phyloP scores from a whole-genome alignment of 257 asterid genomes.

The Lithospermum erythrorhizon region DNA sequence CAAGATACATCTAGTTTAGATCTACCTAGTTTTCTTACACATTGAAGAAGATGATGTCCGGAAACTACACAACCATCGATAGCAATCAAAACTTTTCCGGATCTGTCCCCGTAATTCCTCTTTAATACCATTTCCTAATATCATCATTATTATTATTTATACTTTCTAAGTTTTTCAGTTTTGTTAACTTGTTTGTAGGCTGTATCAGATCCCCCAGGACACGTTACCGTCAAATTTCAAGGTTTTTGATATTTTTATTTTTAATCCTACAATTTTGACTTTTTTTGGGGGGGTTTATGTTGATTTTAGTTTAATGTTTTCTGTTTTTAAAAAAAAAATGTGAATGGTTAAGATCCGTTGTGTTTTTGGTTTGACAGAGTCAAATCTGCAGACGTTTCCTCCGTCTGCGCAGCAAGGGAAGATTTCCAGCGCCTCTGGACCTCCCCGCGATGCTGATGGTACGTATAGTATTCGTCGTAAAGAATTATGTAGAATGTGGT shows the following conservation, averaged over 20 bases:
- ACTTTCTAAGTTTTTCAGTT: conserved; percentile 16
- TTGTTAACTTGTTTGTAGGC: conserved; percentile 3
- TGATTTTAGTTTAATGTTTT: too few relatives aligned
- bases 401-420: conserved; percentile 76
- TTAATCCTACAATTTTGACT: too few relatives aligned
- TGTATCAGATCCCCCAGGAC: conserved; percentile 31
- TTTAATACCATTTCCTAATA: background rate
- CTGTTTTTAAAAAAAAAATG: too few relatives aligned
- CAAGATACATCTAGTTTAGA: too few relatives aligned
- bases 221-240: background rate
- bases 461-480: conserved; percentile 6
- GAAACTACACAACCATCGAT: conserved; percentile 76
- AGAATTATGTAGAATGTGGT: background rate
- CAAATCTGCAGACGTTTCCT: conserved; percentile 93
- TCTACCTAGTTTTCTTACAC: too few relatives aligned
- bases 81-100: conserved; percentile 70
- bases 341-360: background rate
- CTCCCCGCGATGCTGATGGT: conserved; percentile 99
- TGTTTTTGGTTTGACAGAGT: conserved; percentile 38
- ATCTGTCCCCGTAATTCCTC: conserved; percentile 68
- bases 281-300: too few relatives aligned
- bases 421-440: conserved; percentile 66
- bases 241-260: too few relatives aligned
- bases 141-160: background rate
- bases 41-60: conserved; percentile 84